A percentile compares a stretch with the other conserved stretches of the same genome.
These are phyloP conservation scores for Neurospora hispaniola DNA, from an alignment of 495 filamentous ascomycete genomes.

Conservation along the genomic window DNA sequence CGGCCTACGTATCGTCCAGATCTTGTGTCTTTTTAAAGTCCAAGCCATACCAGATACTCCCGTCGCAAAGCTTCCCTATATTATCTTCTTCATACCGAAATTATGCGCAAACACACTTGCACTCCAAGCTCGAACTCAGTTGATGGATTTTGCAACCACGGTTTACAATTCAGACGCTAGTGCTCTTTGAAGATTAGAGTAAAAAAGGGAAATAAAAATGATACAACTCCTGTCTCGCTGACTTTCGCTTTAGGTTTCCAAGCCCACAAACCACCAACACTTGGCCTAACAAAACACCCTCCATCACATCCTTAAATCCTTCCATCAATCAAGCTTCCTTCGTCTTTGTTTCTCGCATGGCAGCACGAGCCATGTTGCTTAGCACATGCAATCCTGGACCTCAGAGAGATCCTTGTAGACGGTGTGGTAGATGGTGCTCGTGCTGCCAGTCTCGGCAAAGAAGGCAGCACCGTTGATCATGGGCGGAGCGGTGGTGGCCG, in stretches of 20 bases:
- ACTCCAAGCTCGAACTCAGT: neutral
- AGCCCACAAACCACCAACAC: neutral
- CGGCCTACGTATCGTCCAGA: neutral
- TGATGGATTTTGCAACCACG: neutral
- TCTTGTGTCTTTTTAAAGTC: neutral
- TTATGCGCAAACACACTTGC: neutral
- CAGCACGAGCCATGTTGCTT: neutral
- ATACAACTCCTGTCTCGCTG: neutral
- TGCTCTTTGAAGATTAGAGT: neutral
- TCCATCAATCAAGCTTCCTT: neutral
- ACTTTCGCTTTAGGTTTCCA: neutral
- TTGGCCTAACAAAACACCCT: neutral
- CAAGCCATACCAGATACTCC: neutral
- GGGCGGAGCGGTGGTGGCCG: slow-evolving; percentile 5
- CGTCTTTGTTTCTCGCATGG: neutral
- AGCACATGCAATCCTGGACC: slow-evolving; percentile 5
- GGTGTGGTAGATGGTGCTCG: slow-evolving; percentile 18
- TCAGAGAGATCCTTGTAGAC: slow-evolving; percentile 19
- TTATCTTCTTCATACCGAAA: neutral
- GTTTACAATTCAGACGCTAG: neutral
- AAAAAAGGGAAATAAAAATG: no score
- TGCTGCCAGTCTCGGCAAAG: neutral
- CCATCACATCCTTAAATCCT: neutral
- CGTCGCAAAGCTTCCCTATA: neutral
- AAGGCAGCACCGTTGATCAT: neutral